Evolutionary conservation across 768 basidiomycete species (phyloP).

Genomic region (Auriscalpium orientale): DNA sequence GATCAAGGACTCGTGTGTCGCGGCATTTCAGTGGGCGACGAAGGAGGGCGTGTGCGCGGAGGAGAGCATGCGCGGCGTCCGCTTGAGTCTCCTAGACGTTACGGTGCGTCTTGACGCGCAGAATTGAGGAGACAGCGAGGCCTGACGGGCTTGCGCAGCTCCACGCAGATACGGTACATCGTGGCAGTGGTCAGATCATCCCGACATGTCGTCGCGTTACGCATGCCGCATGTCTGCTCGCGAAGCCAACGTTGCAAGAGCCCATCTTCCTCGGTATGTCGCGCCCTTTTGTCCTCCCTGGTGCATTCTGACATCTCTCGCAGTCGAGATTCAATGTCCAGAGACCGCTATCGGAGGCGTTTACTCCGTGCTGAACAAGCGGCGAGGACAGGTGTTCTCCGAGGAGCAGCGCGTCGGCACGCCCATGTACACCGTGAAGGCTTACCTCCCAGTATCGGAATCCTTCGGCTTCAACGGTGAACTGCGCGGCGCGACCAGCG

Average conservation of each 20-base stretch:
- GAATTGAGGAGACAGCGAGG: not conserved
- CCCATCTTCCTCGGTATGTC: conserved; percentile 84
- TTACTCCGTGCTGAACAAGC: conserved; percentile 89
- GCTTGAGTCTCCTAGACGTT: conserved; percentile 93
- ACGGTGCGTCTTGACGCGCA: conserved; percentile 47
- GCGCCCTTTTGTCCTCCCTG: conserved; percentile 9
- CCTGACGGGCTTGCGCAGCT: conserved; percentile 40
- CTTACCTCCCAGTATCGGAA: conserved; percentile 85
- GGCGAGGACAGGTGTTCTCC: conserved; percentile 96
- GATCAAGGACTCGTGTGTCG: conserved; percentile 99
- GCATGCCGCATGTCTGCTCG: conserved; percentile 92
- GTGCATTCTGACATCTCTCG: not conserved
- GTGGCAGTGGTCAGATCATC: conserved; percentile 98
- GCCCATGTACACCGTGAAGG: conserved; percentile 99
- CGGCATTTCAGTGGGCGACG: conserved; percentile 98
- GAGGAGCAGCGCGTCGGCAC: conserved; percentile 96
- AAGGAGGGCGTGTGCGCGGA: conserved; percentile 96
- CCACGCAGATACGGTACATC: conserved; percentile 98
- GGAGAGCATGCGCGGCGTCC: conserved; percentile 98
- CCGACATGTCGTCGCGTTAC: conserved; percentile 93
- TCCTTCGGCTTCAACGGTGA: conserved; percentile 98
- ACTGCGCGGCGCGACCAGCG: conserved; percentile 84
- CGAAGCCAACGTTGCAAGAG: conserved; percentile 88
- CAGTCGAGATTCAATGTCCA: conserved; percentile 97
- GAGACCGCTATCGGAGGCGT: conserved; percentile 97